These are phyloP conservation scores for Candida sithepensis DNA, from an alignment of 805 yeast species.

Conservation along the genomic window DNA sequence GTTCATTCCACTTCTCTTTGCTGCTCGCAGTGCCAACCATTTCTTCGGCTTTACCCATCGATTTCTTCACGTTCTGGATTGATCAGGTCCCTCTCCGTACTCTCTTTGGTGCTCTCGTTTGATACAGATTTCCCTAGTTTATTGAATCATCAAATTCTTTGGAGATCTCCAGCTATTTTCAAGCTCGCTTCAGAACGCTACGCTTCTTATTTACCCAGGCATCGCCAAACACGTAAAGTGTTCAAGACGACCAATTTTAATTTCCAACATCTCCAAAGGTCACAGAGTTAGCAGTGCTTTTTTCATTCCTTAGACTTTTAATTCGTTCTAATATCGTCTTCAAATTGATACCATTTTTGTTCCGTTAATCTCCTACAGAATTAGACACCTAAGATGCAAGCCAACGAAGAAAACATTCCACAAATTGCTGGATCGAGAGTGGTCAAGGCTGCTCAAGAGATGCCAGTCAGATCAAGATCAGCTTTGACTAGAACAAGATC, in stretches of 20 bases:
- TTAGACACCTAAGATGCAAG: conserved; percentile 24
- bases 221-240: too few species aligned
- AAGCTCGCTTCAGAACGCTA: too few species aligned
- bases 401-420: conserved; percentile 29
- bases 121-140: too few species aligned
- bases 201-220: too few species aligned
- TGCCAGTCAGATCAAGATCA: conserved; percentile 12
- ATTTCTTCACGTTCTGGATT: too few species aligned
- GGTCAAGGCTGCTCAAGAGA: conserved; percentile 7
- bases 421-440: conserved; percentile 15
- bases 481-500: conserved; percentile 23
- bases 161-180: too few species aligned
- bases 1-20: not conserved
- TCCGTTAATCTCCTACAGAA: conserved; percentile 11
- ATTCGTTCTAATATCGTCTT: not conserved
- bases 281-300: not conserved
- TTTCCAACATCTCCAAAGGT: not conserved
- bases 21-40: too few species aligned
- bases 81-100: too few species aligned
- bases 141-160: too few species aligned
- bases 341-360: not conserved
- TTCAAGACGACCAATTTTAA: not conserved
- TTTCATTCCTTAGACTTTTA: not conserved
- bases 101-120: too few species aligned
- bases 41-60: too few species aligned